These are phyloP conservation scores for Russula abietina DNA, from an alignment of 768 basidiomycete species.

Conservation along the genomic window DNA sequence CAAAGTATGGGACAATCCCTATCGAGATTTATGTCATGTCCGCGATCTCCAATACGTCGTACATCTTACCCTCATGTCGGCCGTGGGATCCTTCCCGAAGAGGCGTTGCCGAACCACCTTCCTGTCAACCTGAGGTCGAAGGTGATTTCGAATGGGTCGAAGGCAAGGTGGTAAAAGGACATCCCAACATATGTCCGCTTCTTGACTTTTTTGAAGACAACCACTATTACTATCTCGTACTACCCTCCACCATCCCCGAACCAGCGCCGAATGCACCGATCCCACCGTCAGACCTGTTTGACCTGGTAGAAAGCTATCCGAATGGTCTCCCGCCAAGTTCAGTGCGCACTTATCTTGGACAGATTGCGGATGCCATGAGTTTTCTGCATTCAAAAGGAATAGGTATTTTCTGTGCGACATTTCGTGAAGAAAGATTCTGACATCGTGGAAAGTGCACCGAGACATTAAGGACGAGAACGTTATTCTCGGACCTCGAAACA, in stretches of 20 bases:
- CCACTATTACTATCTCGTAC: constrained; percentile 92
- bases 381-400: constrained; percentile 92
- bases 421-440: constrained; percentile 5
- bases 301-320: constrained; percentile 86
- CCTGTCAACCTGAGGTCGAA: constrained; percentile 21
- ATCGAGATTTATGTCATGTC: constrained; percentile 97
- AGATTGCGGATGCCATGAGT: constrained; percentile 83
- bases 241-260: constrained; percentile 70
- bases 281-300: constrained; percentile 83
- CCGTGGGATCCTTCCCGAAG: constrained; percentile 78
- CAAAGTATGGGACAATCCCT: constrained; percentile 90
- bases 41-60: constrained; percentile 74
- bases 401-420: constrained; percentile 40
- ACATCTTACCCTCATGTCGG: constrained; percentile 68
- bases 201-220: constrained; percentile 96
- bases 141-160: constrained; percentile 53
- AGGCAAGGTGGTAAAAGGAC: constrained; percentile 71
- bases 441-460: constrained; percentile 63
- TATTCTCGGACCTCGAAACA: constrained; percentile 71
- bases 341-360: constrained; percentile 81
- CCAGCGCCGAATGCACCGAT: constrained; percentile 45
- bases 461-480: constrained; percentile 99
- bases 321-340: constrained; percentile 71
- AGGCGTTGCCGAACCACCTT: constrained; percentile 17
- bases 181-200: constrained; percentile 92